phyloP scores from a whole-genome alignment of 225 moss, liverwort and hornwort genomes.

The Physcomitrellopsis africana region DNA sequence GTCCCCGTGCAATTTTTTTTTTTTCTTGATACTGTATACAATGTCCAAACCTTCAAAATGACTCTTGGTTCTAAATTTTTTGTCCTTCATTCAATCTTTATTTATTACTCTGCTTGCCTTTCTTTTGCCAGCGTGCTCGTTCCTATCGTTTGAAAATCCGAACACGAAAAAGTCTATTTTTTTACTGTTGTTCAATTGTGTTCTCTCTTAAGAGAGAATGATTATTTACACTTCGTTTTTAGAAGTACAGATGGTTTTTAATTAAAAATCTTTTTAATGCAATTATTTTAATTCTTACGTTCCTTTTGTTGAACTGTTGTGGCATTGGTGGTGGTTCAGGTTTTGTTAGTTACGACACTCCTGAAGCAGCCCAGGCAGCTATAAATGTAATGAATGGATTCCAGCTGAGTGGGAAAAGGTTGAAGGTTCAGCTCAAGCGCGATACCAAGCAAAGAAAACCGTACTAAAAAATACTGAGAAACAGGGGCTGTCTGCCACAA shows the following conservation, averaged over 20 bases:
- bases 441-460: slow-evolving; percentile 98
- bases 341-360: slow-evolving; percentile 94
- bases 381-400: slow-evolving; percentile 98
- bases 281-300: background rate
- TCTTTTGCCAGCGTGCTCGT: no score
- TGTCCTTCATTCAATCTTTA: no score
- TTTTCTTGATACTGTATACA: background rate
- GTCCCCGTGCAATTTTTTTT: slow-evolving; percentile 6
- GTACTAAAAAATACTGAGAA: slow-evolving; percentile 52
- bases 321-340: slow-evolving; percentile 53
- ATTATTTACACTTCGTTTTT: no score
- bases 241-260: no score
- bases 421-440: slow-evolving; percentile 93
- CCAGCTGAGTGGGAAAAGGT: slow-evolving; percentile 91
- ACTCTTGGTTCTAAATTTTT: no score
- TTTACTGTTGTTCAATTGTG: no score
- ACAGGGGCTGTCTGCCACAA: slow-evolving; percentile 39
- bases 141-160: no score
- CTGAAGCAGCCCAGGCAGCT: slow-evolving; percentile 95
- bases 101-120: no score
- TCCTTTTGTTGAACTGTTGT: slow-evolving; percentile 4
- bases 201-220: no score
- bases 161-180: no score
- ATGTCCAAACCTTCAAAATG: no score
- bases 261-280: no score